These are phyloP conservation scores for Rauvolfia tetraphylla DNA, from an alignment of 257 asterid species.

Conservation along the genomic window DNA sequence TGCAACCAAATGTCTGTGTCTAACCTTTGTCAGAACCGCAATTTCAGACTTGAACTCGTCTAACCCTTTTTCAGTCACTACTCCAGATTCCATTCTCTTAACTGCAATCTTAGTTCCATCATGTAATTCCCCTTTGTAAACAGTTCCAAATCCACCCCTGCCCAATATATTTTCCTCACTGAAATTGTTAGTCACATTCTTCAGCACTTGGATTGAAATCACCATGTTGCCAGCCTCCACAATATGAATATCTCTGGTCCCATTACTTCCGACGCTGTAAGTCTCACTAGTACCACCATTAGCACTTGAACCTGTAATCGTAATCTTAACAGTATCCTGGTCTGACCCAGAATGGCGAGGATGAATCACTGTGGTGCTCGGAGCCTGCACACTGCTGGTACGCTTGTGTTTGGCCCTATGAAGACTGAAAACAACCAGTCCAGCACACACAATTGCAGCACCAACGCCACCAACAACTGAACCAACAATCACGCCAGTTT, in stretches of 20 bases:
- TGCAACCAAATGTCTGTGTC: conserved; percentile 85
- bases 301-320: conserved; percentile 49
- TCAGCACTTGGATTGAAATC: conserved; percentile 67
- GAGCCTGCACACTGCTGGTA: conserved; percentile 40
- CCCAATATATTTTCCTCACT: conserved; percentile 61
- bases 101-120: conserved; percentile 83
- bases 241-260: conserved; percentile 54
- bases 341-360: conserved; percentile 74
- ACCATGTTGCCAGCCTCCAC: conserved; percentile 73
- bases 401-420: conserved; percentile 41
- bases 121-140: conserved; percentile 75
- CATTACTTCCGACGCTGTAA: conserved; percentile 53
- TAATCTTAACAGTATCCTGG: conserved; percentile 64
- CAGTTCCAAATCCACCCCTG: conserved; percentile 84
- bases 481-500: conserved; percentile 57
- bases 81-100: conserved; percentile 86
- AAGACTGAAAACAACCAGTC: conserved; percentile 40
- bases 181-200: conserved; percentile 63
- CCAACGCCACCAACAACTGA: conserved; percentile 60
- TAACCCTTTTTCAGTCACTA: conserved; percentile 67
- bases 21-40: conserved; percentile 80
- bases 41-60: conserved; percentile 86
- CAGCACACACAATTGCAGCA: conserved; percentile 40
- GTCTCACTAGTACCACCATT: conserved; percentile 57
- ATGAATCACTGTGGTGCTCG: conserved; percentile 57